Evolutionary conservation across 805 yeast genomes (phyloP).

Genomic region (Cyberlindnera japonica): DNA sequence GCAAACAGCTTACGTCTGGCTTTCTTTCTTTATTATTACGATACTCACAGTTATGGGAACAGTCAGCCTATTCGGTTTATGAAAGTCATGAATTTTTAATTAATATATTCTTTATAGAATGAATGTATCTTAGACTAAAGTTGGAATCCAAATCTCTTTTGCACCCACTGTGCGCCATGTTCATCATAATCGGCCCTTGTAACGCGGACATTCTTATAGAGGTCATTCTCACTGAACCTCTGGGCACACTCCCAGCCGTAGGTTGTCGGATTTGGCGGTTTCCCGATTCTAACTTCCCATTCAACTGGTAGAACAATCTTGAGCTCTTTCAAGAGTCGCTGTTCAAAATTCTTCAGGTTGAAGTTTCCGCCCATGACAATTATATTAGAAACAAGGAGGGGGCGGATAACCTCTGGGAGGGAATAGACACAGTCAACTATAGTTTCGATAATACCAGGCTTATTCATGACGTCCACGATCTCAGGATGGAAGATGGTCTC

Average conservation of each 20-base stretch:
- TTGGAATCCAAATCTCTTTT: conserved; percentile 40
- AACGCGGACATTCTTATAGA: conserved; percentile 50
- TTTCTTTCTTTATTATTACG: conserved; percentile 36
- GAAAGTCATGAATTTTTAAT: conserved; percentile 2
- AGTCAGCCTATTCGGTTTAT: conserved; percentile 31
- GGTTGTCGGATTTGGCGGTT: conserved; percentile 36
- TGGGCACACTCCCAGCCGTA: conserved; percentile 59
- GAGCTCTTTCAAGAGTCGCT: conserved; percentile 58
- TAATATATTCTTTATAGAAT: background rate
- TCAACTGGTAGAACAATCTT: conserved; percentile 67
- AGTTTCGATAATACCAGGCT: conserved; percentile 73
- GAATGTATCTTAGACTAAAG: conserved; percentile 3
- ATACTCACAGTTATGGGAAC: conserved; percentile 43
- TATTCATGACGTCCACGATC: conserved; percentile 64
- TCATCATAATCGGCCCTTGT: conserved; percentile 81
- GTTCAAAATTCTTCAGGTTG: conserved; percentile 61
- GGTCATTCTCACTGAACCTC: conserved; percentile 29
- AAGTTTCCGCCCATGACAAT: conserved; percentile 81
- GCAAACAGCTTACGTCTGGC: conserved; percentile 43
- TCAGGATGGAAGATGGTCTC: conserved; percentile 86
- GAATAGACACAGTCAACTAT: conserved; percentile 64
- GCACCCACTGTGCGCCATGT: conserved; percentile 59
- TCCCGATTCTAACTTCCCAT: conserved; percentile 55
- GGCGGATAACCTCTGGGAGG: conserved; percentile 70
- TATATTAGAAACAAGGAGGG: conserved; percentile 76